These are phyloP conservation scores for Nicotiana tabacum DNA, from an alignment of 257 asterid species.

Conservation along the genomic window DNA sequence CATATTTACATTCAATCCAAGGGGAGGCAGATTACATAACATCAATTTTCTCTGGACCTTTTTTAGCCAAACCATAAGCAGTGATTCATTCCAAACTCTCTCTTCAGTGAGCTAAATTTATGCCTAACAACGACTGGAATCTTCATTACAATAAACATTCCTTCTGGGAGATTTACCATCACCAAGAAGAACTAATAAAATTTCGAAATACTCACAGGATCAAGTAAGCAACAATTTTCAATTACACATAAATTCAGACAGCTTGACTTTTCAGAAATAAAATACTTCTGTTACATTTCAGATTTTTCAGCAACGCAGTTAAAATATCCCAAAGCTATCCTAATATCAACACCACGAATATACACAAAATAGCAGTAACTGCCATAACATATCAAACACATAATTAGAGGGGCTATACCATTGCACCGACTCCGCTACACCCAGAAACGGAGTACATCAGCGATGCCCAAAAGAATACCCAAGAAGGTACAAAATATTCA, in stretches of 20 bases:
- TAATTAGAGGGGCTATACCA: background rate
- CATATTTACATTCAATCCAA: background rate
- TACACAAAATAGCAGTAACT: background rate
- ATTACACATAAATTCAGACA: background rate
- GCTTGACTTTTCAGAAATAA: background rate
- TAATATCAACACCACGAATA: background rate
- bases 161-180: background rate
- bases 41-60: background rate
- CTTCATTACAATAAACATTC: background rate
- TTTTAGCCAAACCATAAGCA: no score
- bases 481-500: background rate
- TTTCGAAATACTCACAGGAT: no score
- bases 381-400: background rate
- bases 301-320: background rate
- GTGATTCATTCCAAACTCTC: background rate
- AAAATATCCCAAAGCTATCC: background rate
- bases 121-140: background rate
- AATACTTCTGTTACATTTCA: background rate
- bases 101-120: background rate
- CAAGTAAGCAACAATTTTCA: background rate
- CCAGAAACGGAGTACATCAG: background rate
- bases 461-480: background rate
- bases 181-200: background rate
- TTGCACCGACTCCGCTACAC: background rate
- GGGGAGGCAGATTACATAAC: background rate